phyloP scores from a whole-genome alignment of 2,329 filamentous ascomycete genomes.

The Monosporascus sp. region DNA sequence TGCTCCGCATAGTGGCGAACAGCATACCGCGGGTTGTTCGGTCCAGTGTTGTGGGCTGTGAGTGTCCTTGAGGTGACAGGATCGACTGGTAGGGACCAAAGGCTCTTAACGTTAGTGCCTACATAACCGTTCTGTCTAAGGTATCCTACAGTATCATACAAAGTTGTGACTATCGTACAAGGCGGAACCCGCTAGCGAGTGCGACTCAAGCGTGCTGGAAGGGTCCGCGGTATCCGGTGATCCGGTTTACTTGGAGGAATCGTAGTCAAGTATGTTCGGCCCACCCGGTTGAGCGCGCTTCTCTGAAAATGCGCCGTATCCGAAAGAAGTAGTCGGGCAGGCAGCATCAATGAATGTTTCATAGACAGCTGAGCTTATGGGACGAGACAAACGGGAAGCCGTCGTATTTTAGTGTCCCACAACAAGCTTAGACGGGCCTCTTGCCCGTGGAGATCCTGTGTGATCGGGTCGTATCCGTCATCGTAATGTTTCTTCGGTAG shows the following conservation, averaged over 20 bases:
- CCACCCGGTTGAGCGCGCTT: background rate
- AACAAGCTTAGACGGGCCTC: background rate
- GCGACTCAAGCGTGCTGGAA: background rate
- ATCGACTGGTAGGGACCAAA: too few relatives aligned
- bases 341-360: background rate
- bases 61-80: too few relatives aligned
- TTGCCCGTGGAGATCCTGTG: background rate
- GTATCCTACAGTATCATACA: background rate
- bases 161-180: background rate
- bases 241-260: background rate
- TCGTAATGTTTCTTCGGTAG: conserved; percentile 15
- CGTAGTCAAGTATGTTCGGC: background rate
- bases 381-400: background rate
- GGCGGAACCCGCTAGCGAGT: background rate
- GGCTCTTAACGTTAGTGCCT: background rate
- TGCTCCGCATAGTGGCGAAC: background rate
- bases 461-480: conserved; percentile 10
- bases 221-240: background rate
- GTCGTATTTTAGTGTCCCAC: background rate
- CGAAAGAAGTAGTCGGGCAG: background rate
- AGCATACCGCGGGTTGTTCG: background rate
- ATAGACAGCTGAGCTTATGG: background rate
- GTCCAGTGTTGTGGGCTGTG: background rate
- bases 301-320: background rate
- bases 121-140: background rate